Evolutionary conservation across 371 early-diverging fungal genomes (phyloP).

Genomic region (Apophysomyces trapeziformis): DNA sequence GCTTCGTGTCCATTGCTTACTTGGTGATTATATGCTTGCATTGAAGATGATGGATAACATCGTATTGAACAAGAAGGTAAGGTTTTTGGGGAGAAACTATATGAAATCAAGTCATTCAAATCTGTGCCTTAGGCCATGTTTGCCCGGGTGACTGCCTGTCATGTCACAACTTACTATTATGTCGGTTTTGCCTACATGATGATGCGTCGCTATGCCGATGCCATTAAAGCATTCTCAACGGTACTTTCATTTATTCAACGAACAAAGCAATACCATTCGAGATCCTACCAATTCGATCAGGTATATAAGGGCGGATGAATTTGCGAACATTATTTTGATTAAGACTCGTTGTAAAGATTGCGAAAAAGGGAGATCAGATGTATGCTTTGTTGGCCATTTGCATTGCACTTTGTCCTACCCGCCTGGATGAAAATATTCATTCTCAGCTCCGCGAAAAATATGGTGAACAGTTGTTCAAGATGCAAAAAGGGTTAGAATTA

Average conservation of each 20-base stretch:
- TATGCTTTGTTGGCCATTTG: slow-evolving; percentile 92
- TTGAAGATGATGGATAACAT: slow-evolving; percentile 95
- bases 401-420: slow-evolving; percentile 90
- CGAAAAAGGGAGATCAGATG: slow-evolving; percentile 94
- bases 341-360: slow-evolving; percentile 40
- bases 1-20: slow-evolving; percentile 91
- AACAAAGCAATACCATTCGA: slow-evolving; percentile 92
- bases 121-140: slow-evolving; percentile 70
- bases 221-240: slow-evolving; percentile 90
- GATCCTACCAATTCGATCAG: slow-evolving; percentile 91
- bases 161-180: slow-evolving; percentile 95
- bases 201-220: slow-evolving; percentile 96
- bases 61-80: slow-evolving; percentile 84
- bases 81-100: neutral
- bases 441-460: slow-evolving; percentile 87
- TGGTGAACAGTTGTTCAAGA: slow-evolving; percentile 86
- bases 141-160: slow-evolving; percentile 94
- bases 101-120: neutral
- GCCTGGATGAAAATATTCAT: slow-evolving; percentile 93
- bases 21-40: slow-evolving; percentile 94
- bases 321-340: neutral
- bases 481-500: slow-evolving; percentile 72
- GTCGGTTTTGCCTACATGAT: slow-evolving; percentile 97
- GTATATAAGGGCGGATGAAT: slow-evolving; percentile 30
- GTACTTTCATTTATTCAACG: slow-evolving; percentile 89